Evolutionary conservation across 768 basidiomycete species (phyloP).

Genomic region (Macrolepiota fuliginosa): DNA sequence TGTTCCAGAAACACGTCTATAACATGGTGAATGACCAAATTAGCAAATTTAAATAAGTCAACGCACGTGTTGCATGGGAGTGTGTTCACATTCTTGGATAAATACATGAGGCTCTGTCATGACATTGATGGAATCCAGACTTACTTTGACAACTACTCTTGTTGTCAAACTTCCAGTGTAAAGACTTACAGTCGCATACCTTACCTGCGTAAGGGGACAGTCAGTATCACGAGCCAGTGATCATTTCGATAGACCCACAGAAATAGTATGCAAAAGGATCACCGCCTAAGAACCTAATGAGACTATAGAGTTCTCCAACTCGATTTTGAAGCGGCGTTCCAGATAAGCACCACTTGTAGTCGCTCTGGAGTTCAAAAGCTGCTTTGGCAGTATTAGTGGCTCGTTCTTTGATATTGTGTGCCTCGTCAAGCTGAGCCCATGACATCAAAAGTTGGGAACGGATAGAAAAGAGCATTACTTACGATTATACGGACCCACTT

Average conservation of each 20-base stretch:
- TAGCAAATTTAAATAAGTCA: conserved; percentile 2
- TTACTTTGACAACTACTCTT: conserved; percentile 80
- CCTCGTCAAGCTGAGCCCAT: conserved; percentile 75
- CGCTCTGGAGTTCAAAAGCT: conserved; percentile 82
- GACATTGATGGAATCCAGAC: conserved; percentile 16
- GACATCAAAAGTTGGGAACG: not conserved
- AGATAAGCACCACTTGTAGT: conserved; percentile 92
- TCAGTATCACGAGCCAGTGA: not conserved
- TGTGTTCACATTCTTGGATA: conserved; percentile 71
- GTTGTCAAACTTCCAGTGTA: conserved; percentile 92
- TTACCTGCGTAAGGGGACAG: conserved; percentile 54
- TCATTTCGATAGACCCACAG: conserved; percentile 45
- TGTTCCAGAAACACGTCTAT: conserved; percentile 95
- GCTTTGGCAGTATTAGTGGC: conserved; percentile 95
- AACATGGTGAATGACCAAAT: conserved; percentile 14
- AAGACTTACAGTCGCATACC: conserved; percentile 87
- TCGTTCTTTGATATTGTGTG: conserved; percentile 97
- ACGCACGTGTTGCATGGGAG: conserved; percentile 73
- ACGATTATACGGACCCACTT: conserved; percentile 83
- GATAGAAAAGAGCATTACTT: conserved; percentile 23
- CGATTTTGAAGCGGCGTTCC: conserved; percentile 97
- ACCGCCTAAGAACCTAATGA: conserved; percentile 89
- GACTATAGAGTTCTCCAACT: conserved; percentile 97
- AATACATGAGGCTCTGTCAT: not conserved
- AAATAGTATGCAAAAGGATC: conserved; percentile 92